phyloP scores from a whole-genome alignment of 2,329 filamentous ascomycete species.

The Pseudocercospora musae region DNA sequence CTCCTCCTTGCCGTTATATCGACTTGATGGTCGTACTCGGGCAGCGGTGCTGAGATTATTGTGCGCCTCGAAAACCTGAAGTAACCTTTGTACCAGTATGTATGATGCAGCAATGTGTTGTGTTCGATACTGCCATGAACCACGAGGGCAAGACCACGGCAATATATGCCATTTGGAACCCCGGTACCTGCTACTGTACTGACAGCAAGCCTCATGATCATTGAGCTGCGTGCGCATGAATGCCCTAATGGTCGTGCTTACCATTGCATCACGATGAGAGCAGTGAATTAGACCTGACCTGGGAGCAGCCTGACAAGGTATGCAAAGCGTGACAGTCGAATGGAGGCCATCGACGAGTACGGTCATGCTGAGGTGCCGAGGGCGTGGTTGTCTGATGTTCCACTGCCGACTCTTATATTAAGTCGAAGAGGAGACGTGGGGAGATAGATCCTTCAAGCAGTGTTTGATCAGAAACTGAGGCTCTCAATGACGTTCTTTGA shows the following conservation, averaged over 20 bases:
- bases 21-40: background rate
- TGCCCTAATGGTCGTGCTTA: background rate
- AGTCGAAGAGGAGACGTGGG: background rate
- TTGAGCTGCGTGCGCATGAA: background rate
- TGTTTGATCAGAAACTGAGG: background rate
- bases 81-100: background rate
- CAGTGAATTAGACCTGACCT: background rate
- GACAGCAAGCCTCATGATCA: background rate
- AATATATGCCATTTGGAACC: background rate
- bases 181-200: background rate
- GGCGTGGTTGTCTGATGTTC: background rate
- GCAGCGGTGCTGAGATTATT: background rate
- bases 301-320: background rate
- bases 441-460: background rate
- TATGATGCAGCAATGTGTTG: background rate
- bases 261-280: constrained; percentile 1
- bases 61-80: background rate
- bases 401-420: background rate
- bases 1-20: background rate
- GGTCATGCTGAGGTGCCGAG: background rate
- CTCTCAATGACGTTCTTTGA: background rate
- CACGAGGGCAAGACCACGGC: background rate
- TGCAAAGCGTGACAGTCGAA: background rate
- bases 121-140: background rate
- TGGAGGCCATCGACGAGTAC: background rate